Evolutionary conservation across 345 rosid genomes (phyloP).

Genomic region (Hirschfeldia incana): DNA sequence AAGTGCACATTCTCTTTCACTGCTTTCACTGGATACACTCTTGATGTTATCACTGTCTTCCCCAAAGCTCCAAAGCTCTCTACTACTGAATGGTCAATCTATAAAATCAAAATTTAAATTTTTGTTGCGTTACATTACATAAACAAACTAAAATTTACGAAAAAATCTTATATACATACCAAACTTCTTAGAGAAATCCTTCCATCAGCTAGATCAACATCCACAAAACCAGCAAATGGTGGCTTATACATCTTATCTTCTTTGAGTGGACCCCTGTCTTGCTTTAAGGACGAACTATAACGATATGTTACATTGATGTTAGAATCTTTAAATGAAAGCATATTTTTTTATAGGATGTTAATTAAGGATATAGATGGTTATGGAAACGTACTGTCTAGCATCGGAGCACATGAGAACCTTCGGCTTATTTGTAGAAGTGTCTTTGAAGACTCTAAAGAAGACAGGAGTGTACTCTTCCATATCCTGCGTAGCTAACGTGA

Average conservation of each 20-base stretch:
- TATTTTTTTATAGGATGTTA: not conserved
- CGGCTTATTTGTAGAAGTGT: slow-evolving; percentile 34
- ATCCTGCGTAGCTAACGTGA: slow-evolving; percentile 62
- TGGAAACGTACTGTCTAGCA: slow-evolving; percentile 55
- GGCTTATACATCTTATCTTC: not conserved
- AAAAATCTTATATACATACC: slow-evolving; percentile 40
- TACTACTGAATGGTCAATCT: slow-evolving; percentile 77
- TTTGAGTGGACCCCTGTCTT: slow-evolving; percentile 1
- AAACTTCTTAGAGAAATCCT: slow-evolving; percentile 68
- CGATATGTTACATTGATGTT: not conserved
- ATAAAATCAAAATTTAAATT: not conserved
- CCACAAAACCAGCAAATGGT: slow-evolving; percentile 70
- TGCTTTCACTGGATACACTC: slow-evolving; percentile 76
- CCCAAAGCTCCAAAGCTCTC: slow-evolving; percentile 80
- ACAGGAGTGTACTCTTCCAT: slow-evolving; percentile 76
- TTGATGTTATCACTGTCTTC: slow-evolving; percentile 63
- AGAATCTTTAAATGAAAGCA: not conserved
- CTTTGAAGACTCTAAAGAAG: slow-evolving; percentile 74
- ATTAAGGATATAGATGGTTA: not conserved
- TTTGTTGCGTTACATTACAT: not conserved
- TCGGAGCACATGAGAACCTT: slow-evolving; percentile 78
- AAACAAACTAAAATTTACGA: not conserved
- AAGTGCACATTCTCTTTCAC: slow-evolving; percentile 52
- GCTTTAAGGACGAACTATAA: slow-evolving; percentile 50
- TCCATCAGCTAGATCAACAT: slow-evolving; percentile 55